phyloP scores from a whole-genome alignment of 192 early-diverging fungal genomes.

The Umbelopsis ramanniana region DNA sequence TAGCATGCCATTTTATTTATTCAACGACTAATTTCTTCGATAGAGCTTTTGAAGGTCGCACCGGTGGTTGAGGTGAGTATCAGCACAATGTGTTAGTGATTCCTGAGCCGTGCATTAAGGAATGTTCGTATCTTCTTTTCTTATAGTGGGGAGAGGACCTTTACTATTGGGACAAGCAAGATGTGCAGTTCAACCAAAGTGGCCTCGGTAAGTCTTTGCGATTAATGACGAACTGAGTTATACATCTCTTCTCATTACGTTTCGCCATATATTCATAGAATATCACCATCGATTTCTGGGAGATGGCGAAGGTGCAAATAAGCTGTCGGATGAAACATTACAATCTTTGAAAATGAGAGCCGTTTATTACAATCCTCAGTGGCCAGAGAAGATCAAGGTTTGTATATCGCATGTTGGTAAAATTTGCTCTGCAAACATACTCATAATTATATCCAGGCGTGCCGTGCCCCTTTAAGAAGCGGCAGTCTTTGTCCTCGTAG shows the following conservation, averaged over 20 bases:
- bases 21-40: background rate
- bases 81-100: background rate
- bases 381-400: slow-evolving; percentile 52
- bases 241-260: background rate
- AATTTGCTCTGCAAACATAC: background rate
- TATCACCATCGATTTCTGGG: slow-evolving; percentile 68
- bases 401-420: background rate
- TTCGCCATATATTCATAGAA: slow-evolving; percentile 33
- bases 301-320: slow-evolving; percentile 61
- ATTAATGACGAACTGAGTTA: too few species aligned
- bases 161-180: slow-evolving; percentile 65
- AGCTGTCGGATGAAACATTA: slow-evolving; percentile 54
- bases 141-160: slow-evolving; percentile 64
- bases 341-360: slow-evolving; percentile 60
- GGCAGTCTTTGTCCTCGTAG: slow-evolving; percentile 66
- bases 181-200: slow-evolving; percentile 61
- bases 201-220: slow-evolving; percentile 43
- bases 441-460: slow-evolving; percentile 42
- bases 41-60: slow-evolving; percentile 58
- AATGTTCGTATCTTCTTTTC: background rate
- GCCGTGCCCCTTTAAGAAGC: slow-evolving; percentile 63
- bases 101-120: background rate
- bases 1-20: background rate
- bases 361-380: slow-evolving; percentile 48
- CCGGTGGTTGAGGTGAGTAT: slow-evolving; percentile 55